phyloP scores from a whole-genome alignment of 176 grass and related monocot genomes.

The Musa itinerans region DNA sequence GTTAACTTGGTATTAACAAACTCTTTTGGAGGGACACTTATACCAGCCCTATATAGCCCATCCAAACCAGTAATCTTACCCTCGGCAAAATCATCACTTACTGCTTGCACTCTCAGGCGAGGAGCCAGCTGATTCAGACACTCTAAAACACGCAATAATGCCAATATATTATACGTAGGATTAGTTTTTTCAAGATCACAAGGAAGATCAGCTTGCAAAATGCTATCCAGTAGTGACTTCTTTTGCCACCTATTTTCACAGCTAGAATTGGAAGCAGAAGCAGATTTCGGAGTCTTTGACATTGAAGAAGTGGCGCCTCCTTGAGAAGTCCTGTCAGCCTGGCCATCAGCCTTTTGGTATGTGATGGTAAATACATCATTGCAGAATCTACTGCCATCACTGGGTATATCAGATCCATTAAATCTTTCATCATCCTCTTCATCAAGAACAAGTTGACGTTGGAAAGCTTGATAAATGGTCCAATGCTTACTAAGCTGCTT shows the following conservation, averaged over 20 bases:
- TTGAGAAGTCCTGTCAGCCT: slow-evolving; percentile 28
- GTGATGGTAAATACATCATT: slow-evolving; percentile 83
- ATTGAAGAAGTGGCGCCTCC: slow-evolving; percentile 30
- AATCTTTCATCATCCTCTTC: slow-evolving; percentile 64
- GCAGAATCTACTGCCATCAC: slow-evolving; percentile 72
- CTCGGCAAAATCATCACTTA: slow-evolving; percentile 58
- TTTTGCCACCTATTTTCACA: slow-evolving; percentile 22
- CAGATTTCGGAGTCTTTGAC: slow-evolving; percentile 42
- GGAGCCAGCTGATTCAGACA: slow-evolving; percentile 65
- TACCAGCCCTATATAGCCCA: slow-evolving; percentile 33
- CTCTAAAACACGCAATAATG: slow-evolving; percentile 61
- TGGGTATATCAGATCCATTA: slow-evolving; percentile 40
- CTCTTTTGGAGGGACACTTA: slow-evolving; percentile 43
- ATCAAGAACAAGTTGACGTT: slow-evolving; percentile 49
- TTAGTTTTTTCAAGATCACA: slow-evolving; percentile 67
- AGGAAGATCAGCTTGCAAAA: slow-evolving; percentile 72
- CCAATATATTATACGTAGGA: slow-evolving; percentile 66
- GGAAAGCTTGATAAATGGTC: slow-evolving; percentile 83
- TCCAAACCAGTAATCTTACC: slow-evolving; percentile 42
- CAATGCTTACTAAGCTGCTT: slow-evolving; percentile 74
- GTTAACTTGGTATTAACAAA: slow-evolving; percentile 85
- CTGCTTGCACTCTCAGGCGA: slow-evolving; percentile 43
- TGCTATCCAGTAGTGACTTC: slow-evolving; percentile 62
- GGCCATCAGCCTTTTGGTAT: slow-evolving; percentile 74
- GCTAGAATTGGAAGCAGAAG: slow-evolving; percentile 22